Evolutionary conservation across 441 rosid genomes (phyloP), one percentile per base, ranked within the genome.

Genomic region (Adansonia rubrostipa): DNA sequence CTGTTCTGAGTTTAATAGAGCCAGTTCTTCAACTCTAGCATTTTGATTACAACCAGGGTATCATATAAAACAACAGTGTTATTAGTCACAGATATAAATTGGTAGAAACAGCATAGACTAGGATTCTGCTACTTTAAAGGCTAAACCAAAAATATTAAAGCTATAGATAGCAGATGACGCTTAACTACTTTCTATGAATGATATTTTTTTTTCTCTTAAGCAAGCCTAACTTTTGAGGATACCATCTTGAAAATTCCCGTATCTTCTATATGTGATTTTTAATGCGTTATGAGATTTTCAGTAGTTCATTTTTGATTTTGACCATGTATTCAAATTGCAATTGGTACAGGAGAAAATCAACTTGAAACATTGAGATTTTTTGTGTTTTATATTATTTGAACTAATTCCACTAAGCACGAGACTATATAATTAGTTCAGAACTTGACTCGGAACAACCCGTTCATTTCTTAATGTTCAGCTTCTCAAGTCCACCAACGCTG

Each of bases 1-100:
- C 5, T 24, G 51, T 68, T 65, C 61, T 15, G 19, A 53, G 36
- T 80, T 68, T 10, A 19, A 75, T 19, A 51, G 7, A 79, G 65
- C 78, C 51, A 36, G 56, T 50, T 77, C 62, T 7, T 56, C 44
- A 68, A 10, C 56, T 28, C 14, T 48, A 71, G 44, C 60, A 66
- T 44, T 64, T 62, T 62, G 66, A 62, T 62, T 24, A 42, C 48
- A 44, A 45, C 8, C 45, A 51, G 48, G 19, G 17, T 14, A 8
- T 33, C 45, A 2, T 63, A 28, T 28, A 71, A 51, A 33, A 28
- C 15, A 53, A 33, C 15, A 9, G 62, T 28, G 9, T 71, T 33
- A n/a, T 33, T 51, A 53, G 53, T 53, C 61, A 71, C 9, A n/a
- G 15, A 33, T 63, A 53, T 53, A 28, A 15, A n/a, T 4, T 9